These are phyloP conservation scores for Apiotrichum mycotoxinovorans DNA, from an alignment of 1,284 basidiomycete genomes.

Conservation along the genomic window DNA sequence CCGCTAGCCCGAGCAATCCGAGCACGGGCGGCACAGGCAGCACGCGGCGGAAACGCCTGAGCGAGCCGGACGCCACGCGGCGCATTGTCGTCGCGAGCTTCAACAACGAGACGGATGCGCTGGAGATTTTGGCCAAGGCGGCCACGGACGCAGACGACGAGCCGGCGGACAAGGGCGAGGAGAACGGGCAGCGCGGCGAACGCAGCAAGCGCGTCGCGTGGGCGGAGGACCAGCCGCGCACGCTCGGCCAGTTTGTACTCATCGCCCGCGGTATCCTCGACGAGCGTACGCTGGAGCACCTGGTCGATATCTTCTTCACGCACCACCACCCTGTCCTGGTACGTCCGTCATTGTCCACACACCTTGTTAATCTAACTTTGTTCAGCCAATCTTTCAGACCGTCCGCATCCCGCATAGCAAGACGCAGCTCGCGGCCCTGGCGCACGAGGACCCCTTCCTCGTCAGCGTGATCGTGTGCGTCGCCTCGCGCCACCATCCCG, in stretches of 20 bases:
- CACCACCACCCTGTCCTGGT: constrained; percentile 48
- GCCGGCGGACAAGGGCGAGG: constrained; percentile 15
- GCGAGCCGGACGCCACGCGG: constrained; percentile 31
- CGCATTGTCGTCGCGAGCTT: constrained; percentile 48
- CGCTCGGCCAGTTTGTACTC: constrained; percentile 37
- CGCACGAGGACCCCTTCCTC: constrained; percentile 46
- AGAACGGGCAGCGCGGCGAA: neutral
- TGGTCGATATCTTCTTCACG: constrained; percentile 45
- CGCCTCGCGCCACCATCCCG: constrained; percentile 43
- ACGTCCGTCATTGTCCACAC: constrained; percentile 7
- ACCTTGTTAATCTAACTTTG: constrained; percentile 1
- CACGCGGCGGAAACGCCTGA: constrained; percentile 9
- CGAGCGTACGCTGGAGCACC: constrained; percentile 30
- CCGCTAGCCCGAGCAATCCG: constrained; percentile 20
- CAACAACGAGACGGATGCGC: constrained; percentile 50
- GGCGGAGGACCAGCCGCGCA: constrained; percentile 20
- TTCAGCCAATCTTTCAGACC: constrained; percentile 48
- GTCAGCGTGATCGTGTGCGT: constrained; percentile 47
- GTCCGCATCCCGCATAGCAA: constrained; percentile 44
- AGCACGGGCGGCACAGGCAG: constrained; percentile 3
- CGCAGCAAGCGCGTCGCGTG: constrained; percentile 18
- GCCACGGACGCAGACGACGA: constrained; percentile 36
- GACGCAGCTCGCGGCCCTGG: constrained; percentile 40
- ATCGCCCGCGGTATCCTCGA: constrained; percentile 42
- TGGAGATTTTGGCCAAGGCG: constrained; percentile 49